A percentile compares a stretch with the other conserved stretches of the same genome.
Evolutionary conservation across 306 rosid genomes (phyloP).

Genomic region (Ormosia semicastrata): DNA sequence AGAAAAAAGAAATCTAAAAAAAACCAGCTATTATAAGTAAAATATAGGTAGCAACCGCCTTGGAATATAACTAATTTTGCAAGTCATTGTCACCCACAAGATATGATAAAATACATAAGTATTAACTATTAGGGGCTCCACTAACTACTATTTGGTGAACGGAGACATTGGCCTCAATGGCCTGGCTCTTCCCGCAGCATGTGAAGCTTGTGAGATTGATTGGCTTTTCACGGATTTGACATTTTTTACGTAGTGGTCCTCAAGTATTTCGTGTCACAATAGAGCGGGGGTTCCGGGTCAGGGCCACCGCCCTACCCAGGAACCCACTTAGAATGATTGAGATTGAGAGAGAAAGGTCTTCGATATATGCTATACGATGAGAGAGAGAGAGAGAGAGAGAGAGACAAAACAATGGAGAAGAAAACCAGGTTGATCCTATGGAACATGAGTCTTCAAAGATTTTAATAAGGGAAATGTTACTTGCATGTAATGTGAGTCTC

Average conservation of each 20-base stretch:
- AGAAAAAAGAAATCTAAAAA: too few species aligned
- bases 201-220: background rate
- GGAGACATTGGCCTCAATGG: background rate
- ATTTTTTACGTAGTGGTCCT: background rate
- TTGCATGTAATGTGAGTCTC: too few species aligned
- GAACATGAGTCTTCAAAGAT: too few species aligned
- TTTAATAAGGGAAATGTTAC: too few species aligned
- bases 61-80: background rate
- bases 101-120: background rate
- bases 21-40: too few species aligned
- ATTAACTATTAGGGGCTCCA: background rate
- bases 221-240: background rate
- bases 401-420: background rate
- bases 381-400: background rate
- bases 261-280: background rate
- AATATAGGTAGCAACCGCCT: too few species aligned
- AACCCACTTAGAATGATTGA: background rate
- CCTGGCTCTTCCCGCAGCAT: background rate
- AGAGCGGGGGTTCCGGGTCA: background rate
- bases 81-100: background rate
- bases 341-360: background rate
- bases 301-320: background rate
- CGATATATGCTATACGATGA: background rate
- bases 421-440: too few species aligned
- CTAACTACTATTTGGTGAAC: background rate